Conservation (phyloP, 192 early-diverging fungal genomes). For the Coemansia sp. region DNA sequence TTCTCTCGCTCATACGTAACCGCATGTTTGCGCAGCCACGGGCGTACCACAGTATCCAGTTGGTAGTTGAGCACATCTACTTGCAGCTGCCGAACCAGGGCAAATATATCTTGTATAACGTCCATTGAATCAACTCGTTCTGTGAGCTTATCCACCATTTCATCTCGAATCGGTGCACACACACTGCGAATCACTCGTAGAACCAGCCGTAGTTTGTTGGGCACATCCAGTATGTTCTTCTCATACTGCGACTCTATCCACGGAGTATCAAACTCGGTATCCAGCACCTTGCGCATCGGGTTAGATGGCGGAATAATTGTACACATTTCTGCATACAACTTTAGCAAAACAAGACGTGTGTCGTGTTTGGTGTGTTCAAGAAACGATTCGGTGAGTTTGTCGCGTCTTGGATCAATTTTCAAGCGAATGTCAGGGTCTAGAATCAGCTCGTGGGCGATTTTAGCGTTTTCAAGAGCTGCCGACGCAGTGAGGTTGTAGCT, state of each 20-base stretch:
- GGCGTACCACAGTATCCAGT: slow-evolving; percentile 36
- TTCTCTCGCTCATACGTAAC: slow-evolving; percentile 41
- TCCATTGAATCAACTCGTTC: background rate
- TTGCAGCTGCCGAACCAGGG: slow-evolving; percentile 28
- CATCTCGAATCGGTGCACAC: slow-evolving; percentile 42
- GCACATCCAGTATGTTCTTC: slow-evolving; percentile 24
- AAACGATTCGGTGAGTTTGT: slow-evolving; percentile 14
- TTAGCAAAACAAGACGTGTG: slow-evolving; percentile 8
- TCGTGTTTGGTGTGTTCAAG: background rate
- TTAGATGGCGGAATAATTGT: slow-evolving; percentile 25
- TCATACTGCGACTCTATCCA: slow-evolving; percentile 24
- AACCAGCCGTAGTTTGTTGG: slow-evolving; percentile 14
- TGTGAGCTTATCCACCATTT: slow-evolving; percentile 9
- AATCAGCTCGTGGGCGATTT: slow-evolving; percentile 43
- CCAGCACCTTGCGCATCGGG: slow-evolving; percentile 10
- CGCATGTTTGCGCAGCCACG: slow-evolving; percentile 38
- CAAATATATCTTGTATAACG: slow-evolving; percentile 16
- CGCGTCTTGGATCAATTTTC: slow-evolving; percentile 10
- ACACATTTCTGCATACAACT: slow-evolving; percentile 29
- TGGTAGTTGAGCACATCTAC: slow-evolving; percentile 45
- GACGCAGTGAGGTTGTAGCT: slow-evolving; percentile 38
- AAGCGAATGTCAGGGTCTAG: slow-evolving; percentile 34
- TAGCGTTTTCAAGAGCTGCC: slow-evolving; percentile 30
- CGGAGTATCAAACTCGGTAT: slow-evolving; percentile 35
- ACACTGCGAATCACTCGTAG: slow-evolving; percentile 21